These are phyloP conservation scores for Aspergillus arachidicola DNA, from an alignment of 2,329 filamentous ascomycete genomes.

Conservation along the genomic window DNA sequence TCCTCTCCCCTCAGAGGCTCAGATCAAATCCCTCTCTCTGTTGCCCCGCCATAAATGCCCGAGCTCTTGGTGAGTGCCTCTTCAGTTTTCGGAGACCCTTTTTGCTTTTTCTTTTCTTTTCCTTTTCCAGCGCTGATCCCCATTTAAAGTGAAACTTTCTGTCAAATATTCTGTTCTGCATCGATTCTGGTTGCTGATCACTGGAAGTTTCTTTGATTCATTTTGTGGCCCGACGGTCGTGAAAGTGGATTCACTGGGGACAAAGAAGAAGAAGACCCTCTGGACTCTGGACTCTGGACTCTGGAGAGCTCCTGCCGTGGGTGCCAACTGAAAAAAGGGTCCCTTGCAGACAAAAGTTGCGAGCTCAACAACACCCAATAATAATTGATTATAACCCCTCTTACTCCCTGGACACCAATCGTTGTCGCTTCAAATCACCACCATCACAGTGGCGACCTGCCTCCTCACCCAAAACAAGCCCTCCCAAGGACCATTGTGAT, in stretches of 20 bases:
- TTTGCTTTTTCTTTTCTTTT: not conserved
- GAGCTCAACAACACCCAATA: not conserved
- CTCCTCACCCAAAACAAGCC: not conserved
- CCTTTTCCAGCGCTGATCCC: not conserved
- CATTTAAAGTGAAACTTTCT: not conserved
- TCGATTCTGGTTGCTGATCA: not conserved
- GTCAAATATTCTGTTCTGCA: not conserved
- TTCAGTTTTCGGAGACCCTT: not conserved
- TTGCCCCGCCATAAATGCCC: conserved; percentile 4
- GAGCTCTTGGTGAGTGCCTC: not conserved
- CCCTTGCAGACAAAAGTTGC: not conserved
- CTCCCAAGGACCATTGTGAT: not conserved
- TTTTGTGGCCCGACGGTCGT: not conserved
- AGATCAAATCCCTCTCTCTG: not conserved
- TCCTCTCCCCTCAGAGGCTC: not conserved
- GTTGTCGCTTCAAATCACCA: not conserved
- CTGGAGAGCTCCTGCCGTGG: not conserved
- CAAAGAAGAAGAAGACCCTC: not conserved
- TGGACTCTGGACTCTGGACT: not conserved
- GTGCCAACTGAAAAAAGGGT: not conserved
- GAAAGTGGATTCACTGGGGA: not conserved
- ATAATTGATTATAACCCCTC: not conserved
- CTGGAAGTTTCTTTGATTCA: not conserved
- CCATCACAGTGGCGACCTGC: not conserved
- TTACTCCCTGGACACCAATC: not conserved